Base-by-base conservation (phyloP, 2,329 filamentous ascomycete species). In the Chaetomiaceae sp. region DNA sequence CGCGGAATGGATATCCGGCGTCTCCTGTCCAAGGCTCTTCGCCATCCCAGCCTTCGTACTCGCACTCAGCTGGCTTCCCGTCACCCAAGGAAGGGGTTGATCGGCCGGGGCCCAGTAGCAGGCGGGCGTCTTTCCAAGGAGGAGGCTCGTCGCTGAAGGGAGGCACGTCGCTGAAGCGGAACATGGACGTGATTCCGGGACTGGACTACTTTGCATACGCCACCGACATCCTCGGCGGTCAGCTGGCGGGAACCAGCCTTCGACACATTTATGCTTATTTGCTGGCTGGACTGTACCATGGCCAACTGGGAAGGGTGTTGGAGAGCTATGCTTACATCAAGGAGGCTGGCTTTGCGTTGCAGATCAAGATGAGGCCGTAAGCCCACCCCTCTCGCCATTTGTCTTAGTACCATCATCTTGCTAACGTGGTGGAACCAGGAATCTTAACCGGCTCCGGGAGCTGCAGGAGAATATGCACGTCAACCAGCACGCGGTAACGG, bases 201-300 rank as follows among this genome's bases (percentile, higher is more conserved):
- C 70, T 97, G 48, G 85, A 89, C 24, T 96, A 96, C 62, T 96
- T 90, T 62, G 86, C 86, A 1, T 83, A 86, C 51, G 91, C 89
- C 2, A 84, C 84, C 1, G 85, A 93, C 51, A 95, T 97, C 30
- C 70, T 97, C 14, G 89, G 89, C 5, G 85, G 85, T 48, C 81
- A 93, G 41, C 75, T 82, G 29, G 90, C 86, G 11, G 85, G 85
- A 1, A 86, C 84, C 51, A 86, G 86, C 35, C 72, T 97, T 48
- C 83, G 85, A 54, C 85, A 93, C 60, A 87, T 94, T 4, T 90
- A 95, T 63, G 87, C 86, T 7, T 82, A 83, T 56, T 79, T 97
- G 19, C 75, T 97, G 38, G 88, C 88, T 14, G 88, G 88, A 3
- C 68, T 98, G 5, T 98, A 95, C 62, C 83, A 90, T 52, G 89